phyloP scores from a whole-genome alignment of 164 flowering plant genomes.

The Vitis rupestris region DNA sequence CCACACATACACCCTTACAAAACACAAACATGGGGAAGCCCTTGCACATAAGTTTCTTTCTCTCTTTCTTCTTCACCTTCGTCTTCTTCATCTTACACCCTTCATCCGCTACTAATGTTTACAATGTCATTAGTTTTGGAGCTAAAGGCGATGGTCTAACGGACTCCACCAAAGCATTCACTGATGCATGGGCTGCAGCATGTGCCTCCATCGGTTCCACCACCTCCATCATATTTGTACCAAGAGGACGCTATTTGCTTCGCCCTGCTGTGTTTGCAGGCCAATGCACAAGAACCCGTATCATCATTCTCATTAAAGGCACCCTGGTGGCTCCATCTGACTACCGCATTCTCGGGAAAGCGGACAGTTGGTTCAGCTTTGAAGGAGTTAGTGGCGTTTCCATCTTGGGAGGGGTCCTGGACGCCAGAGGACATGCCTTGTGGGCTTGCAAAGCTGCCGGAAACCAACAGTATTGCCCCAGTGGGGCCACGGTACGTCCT shows the following conservation, averaged over 20 bases:
- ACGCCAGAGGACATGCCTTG: slow-evolving; percentile 19
- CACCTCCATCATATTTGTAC: slow-evolving; percentile 11
- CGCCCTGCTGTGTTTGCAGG: slow-evolving; percentile 6
- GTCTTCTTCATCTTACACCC: background rate
- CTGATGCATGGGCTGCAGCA: slow-evolving; percentile 17
- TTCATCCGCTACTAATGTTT: background rate
- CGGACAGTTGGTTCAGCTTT: slow-evolving; percentile 18
- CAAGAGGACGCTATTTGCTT: slow-evolving; percentile 22
- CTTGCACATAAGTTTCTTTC: background rate
- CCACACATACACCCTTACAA: too few relatives aligned
- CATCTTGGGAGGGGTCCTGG: slow-evolving; percentile 19
- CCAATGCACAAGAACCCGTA: slow-evolving; percentile 8
- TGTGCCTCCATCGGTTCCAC: slow-evolving; percentile 6
- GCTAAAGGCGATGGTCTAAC: slow-evolving; percentile 17
- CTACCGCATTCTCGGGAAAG: slow-evolving; percentile 9
- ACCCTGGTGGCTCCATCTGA: slow-evolving; percentile 24
- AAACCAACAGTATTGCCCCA: slow-evolving; percentile 8
- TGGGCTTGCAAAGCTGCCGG: slow-evolving; percentile 27
- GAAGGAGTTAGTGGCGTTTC: slow-evolving; percentile 13
- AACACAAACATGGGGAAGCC: too few relatives aligned
- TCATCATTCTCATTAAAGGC: slow-evolving; percentile 16
- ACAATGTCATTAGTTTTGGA: slow-evolving; percentile 14
- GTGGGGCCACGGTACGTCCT: slow-evolving; percentile 25
- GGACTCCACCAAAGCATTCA: slow-evolving; percentile 18
- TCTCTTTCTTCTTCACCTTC: background rate